Evolutionary conservation across 192 early-diverging fungal genomes (phyloP).

Genomic region (Gonapodya prolifera): DNA sequence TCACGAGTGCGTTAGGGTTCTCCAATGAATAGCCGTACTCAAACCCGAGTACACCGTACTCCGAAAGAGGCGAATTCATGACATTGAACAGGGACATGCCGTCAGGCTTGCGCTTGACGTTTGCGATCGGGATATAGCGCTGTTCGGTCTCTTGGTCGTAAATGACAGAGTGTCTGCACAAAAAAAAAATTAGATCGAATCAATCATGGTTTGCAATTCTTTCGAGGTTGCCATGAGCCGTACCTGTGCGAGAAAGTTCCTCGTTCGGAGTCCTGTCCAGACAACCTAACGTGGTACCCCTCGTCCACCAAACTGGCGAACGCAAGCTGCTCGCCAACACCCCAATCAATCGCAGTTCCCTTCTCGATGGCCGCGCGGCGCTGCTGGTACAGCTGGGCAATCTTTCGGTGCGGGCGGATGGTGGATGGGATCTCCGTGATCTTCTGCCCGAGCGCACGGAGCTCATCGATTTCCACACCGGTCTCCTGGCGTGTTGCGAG

Average conservation of each 20-base stretch:
- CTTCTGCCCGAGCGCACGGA: constrained; percentile 71
- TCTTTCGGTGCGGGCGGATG: constrained; percentile 77
- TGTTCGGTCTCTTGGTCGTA: constrained; percentile 30
- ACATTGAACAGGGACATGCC: constrained; percentile 56
- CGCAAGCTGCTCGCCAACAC: constrained; percentile 86
- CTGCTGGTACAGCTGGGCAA: constrained; percentile 69
- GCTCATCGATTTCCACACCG: constrained; percentile 56
- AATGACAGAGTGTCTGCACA: neutral
- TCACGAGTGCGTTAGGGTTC: constrained; percentile 81
- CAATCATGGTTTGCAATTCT: too few relatives aligned
- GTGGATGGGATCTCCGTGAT: constrained; percentile 67
- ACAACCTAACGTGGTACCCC: constrained; percentile 82
- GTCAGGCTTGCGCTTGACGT: constrained; percentile 31
- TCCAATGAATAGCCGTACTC: constrained; percentile 95
- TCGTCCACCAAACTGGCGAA: constrained; percentile 84
- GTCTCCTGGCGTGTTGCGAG: neutral
- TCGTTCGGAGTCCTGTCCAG: constrained; percentile 97
- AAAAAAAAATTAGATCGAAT: too few relatives aligned
- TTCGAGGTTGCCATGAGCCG: constrained; percentile 88
- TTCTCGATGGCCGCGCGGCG: constrained; percentile 69
- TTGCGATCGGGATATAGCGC: constrained; percentile 72
- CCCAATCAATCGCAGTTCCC: constrained; percentile 85
- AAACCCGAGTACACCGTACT: constrained; percentile 90
- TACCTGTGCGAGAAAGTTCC: constrained; percentile 99
- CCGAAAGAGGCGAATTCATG: constrained; percentile 90